Evolutionary conservation across 208 protist genomes (phyloP), one percentile per base, ranked within the genome.

Genomic region (Crithidia brevicula): DNA sequence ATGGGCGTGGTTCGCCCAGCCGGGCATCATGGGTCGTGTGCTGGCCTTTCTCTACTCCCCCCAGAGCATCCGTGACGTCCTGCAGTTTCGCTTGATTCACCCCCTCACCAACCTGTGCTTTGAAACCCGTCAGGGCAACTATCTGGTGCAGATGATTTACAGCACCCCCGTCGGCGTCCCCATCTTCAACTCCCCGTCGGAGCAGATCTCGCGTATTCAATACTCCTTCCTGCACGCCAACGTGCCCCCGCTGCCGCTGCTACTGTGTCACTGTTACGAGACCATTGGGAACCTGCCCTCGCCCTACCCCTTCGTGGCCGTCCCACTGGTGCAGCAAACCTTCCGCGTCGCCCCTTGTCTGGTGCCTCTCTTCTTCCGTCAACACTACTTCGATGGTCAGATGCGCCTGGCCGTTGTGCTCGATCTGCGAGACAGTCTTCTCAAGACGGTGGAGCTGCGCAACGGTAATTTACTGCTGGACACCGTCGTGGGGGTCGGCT

Each of bases 261-360:
- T 88, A 20, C 73, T 91, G 36, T 83, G 75, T 66, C 68, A 82
- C 49, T 72, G 84, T 38, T 88, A 84, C 69, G 85, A 91, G 60
- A 77, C 74, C 20, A 75, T 88, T 43, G 81, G 85, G 34, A 77
- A 74, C 47, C 64, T 91, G 31, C 80, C 74, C 28, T 83, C 76
- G 1, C 85, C 81, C 13, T 91, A 82, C 61, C 85, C 79, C 4
- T 88, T 80, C 42, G 76, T 88, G n/a, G 50, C 69, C 7, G 74
- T 86, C 15, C 81, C 81, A 27, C 51, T 86, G 22, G 57, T 72
- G 51, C 77, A 82, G 68, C 81, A 91, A 72, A 75, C 79, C 18
- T 83, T 91, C 52, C 77, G 85, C 50, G 73, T 88, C 34, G 49
- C 78, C 3, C 61, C 73, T 4, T 82, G 78, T 42, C 76, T 86